A percentile compares a stretch with the other conserved stretches of the same genome.
Evolutionary conservation across 352 stramenopile genomes (phyloP).

Genomic region (Globisporangium heterothallicum): DNA sequence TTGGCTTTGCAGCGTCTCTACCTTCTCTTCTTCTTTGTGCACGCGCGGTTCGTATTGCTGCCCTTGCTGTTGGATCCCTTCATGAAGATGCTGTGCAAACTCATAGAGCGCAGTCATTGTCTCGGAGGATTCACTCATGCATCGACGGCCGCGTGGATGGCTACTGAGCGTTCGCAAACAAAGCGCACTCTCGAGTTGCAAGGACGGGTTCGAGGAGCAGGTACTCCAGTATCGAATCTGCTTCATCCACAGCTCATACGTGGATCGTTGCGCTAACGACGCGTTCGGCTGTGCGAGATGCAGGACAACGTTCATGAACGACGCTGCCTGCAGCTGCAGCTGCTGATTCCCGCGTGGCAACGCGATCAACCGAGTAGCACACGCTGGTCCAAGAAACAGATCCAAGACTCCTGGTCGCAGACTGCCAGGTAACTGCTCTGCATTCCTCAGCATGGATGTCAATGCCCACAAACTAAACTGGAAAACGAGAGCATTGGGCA

Average conservation of each 20-base stretch:
- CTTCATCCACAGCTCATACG: slow-evolving; percentile 64
- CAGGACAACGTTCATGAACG: slow-evolving; percentile 39
- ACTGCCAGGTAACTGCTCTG: slow-evolving; percentile 18
- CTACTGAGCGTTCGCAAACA: slow-evolving; percentile 53
- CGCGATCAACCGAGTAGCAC: slow-evolving; percentile 30
- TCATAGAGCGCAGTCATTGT: slow-evolving; percentile 53
- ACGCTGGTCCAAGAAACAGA: slow-evolving; percentile 25
- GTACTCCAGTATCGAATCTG: slow-evolving; percentile 42
- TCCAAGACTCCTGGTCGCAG: slow-evolving; percentile 23
- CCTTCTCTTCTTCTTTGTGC: neutral
- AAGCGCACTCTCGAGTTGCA: slow-evolving; percentile 37
- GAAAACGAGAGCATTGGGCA: too few species aligned
- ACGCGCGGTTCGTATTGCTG: too few species aligned
- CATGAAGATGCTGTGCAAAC: slow-evolving; percentile 40
- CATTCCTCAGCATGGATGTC: slow-evolving; percentile 24
- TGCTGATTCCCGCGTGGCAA: slow-evolving; percentile 26
- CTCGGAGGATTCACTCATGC: slow-evolving; percentile 39
- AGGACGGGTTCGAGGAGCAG: neutral
- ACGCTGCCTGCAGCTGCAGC: slow-evolving; percentile 44
- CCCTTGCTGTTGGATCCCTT: slow-evolving; percentile 12
- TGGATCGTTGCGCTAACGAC: slow-evolving; percentile 23
- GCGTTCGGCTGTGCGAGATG: slow-evolving; percentile 35
- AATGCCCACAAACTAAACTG: slow-evolving; percentile 36
- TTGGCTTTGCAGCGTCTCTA: too few species aligned
- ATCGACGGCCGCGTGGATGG: slow-evolving; percentile 39